Evolutionary conservation across 176 grass and related monocot species (phyloP), one percentile per base, ranked within the genome.

Genomic region (Juncus inflexus): DNA sequence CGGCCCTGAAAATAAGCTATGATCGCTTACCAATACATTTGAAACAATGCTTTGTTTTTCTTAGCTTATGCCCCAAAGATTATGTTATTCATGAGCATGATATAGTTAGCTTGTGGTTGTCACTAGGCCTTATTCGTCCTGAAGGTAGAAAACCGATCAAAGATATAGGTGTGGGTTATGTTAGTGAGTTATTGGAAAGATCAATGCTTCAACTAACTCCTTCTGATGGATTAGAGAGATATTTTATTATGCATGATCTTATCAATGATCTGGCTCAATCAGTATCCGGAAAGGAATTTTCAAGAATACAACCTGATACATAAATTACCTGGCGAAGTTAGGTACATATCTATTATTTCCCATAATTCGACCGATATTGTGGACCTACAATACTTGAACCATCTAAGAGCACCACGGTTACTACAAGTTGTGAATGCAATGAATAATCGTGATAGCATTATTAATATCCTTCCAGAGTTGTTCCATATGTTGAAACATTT

Each of bases 11-110:
- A 61, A 19, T 73, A 35, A 73, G 69, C 55, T 73, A 61, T 13
- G 55, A 73, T 14, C 54, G 56, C 15, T 54, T 73, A 55, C 69
- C 69, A 9, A 10, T 9, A 4, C 40, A 35, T 49, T 40, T 73
- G 9, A 73, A 73, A 61, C 69, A 42, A 52, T 73, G 69, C 42
- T 73, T 73, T 9, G 56, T 55, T 28, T 73, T 59, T 61, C 35
- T 58, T 60, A 55, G 53, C 15, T 12, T 73, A 9, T 73, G 60
- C 60, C 69, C 69, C 10, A 73, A 73, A 73, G 69, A 61, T 61
- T 45, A 73, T 47, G 6, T 12, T 12, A 58, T 73, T 73, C 39
- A 73, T 11, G 40, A 15, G 0, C 53, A 73, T 10, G 60, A 49
- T 40, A 58, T 73, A 43, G 35, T 73, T 28, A 73, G 53, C 38